Evolutionary conservation across 1,139 yeast genomes (phyloP).

Genomic region (Debaryomyces sp.): DNA sequence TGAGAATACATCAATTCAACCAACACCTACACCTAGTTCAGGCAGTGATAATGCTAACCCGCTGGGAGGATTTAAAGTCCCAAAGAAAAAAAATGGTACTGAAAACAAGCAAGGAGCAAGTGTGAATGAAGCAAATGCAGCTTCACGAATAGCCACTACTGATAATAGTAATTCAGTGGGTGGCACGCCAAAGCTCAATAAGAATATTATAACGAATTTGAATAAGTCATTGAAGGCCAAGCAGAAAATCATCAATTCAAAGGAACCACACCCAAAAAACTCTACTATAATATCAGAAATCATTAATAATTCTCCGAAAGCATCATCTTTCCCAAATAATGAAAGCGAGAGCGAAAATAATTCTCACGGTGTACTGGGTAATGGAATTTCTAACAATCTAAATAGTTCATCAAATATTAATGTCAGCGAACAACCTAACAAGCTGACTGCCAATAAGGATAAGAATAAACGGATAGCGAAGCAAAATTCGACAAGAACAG

Average conservation of each 20-base stretch:
- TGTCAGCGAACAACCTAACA: slow-evolving; percentile 10
- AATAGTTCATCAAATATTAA: slow-evolving; percentile 1
- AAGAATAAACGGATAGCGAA: slow-evolving; percentile 25
- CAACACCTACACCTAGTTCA: slow-evolving; percentile 1
- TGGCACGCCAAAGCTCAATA: slow-evolving; percentile 21
- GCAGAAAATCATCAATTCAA: slow-evolving; percentile 40
- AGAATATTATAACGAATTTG: slow-evolving; percentile 35
- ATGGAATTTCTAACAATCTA: slow-evolving; percentile 1
- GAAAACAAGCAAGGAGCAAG: slow-evolving; percentile 2
- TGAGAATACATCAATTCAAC: background rate
- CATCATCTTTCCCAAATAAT: slow-evolving; percentile 27
- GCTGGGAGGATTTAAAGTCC: slow-evolving; percentile 9
- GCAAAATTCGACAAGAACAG: slow-evolving; percentile 67
- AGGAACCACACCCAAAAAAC: slow-evolving; percentile 42
- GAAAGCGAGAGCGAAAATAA: slow-evolving; percentile 1
- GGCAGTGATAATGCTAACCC: slow-evolving; percentile 1
- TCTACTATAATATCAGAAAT: slow-evolving; percentile 37
- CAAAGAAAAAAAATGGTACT: slow-evolving; percentile 8
- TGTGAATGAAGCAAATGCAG: background rate
- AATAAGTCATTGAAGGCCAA: slow-evolving; percentile 46
- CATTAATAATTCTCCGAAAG: slow-evolving; percentile 37
- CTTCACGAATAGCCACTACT: background rate
- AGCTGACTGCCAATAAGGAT: slow-evolving; percentile 5
- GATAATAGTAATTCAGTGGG: background rate
- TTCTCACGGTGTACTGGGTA: slow-evolving; percentile 6